These are phyloP conservation scores for Cylindrotheca fusiformis DNA, from an alignment of 108 stramenopile species.

Conservation along the genomic window DNA sequence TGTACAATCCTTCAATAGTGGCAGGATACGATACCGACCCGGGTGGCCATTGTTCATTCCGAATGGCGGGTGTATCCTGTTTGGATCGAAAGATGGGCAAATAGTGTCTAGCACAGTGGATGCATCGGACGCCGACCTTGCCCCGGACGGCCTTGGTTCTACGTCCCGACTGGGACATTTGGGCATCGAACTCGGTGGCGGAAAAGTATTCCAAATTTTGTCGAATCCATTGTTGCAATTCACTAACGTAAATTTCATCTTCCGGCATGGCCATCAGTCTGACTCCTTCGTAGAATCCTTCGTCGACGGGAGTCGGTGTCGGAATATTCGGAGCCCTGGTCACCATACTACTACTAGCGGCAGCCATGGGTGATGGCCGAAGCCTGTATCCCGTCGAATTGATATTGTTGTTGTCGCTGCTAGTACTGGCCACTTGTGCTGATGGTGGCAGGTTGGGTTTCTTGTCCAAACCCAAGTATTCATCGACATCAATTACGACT, in stretches of 20 bases:
- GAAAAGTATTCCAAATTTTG: constrained; percentile 49
- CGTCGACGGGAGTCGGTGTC: constrained; percentile 30
- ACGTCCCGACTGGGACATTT: constrained; percentile 19
- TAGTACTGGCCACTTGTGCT: too few species aligned
- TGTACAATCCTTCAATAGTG: constrained; percentile 40
- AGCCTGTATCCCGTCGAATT: neutral
- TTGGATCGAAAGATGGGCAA: neutral
- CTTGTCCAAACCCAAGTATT: constrained; percentile 32
- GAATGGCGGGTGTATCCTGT: neutral
- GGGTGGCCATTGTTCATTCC: constrained; percentile 24
- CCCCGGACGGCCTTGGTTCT: constrained; percentile 34
- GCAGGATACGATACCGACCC: constrained; percentile 47
- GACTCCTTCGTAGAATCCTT: constrained; percentile 54
- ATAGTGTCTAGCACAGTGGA: constrained; percentile 47
- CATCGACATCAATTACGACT: constrained; percentile 48
- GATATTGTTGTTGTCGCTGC: neutral
- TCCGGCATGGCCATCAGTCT: constrained; percentile 36
- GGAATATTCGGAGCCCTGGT: neutral
- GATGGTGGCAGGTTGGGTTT: constrained; percentile 3
- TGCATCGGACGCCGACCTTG: constrained; percentile 55
- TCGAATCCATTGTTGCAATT: constrained; percentile 35
- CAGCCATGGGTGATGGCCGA: neutral
- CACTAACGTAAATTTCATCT: constrained; percentile 29
- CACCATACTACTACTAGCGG: neutral
- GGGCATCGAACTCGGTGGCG: constrained; percentile 29